Base-by-base conservation (phyloP, 202 grass and related monocot species). In the Setaria viridis region DNA sequence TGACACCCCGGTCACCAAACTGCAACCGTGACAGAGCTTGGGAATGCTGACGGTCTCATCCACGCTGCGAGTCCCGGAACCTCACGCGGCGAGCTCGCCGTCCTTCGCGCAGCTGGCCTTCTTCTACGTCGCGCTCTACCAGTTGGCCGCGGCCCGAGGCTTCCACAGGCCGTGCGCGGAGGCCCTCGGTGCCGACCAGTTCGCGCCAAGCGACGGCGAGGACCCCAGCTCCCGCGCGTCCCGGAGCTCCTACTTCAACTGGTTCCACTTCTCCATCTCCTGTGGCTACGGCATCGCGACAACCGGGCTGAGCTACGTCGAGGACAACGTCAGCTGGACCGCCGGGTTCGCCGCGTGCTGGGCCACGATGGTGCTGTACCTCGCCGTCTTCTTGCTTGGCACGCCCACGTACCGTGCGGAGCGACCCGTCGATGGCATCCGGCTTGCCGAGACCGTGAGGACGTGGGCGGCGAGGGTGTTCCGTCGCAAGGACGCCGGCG, bases 171-270 rank as follows among this genome's bases (percentile, higher is more conserved):
- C 86, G 9, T 89, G 83, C 60, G 30, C 58, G 3, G 78, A 88
- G 25, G 84, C 90, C 11, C 55, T 93, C n/a, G 93, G 88, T 6
- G 93, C 90, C 12, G 90, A 95, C 71, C 93, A 95, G 58, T 95
- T 93, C 66, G 45, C 72, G 76, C 4, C 77, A 59, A 85, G 60
- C 60, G 60, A 56, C 13, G 80, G 29, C 60, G 60, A 39, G 32
- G 39, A 35, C 17, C 41, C 79, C 3, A 15, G 51, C 46, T 63
- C 67, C 17, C 49, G 35, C 63, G 85, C 64, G 78, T 70, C 84
- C 48, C 79, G 88, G 62, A 91, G 91, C 88, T 95, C 91, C 29
- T 93, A 78, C 71, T 91, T 95, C 91, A 95, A 95, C 56, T 95
- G 93, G 93, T 74, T 88, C 86, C 85, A 91, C 72, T 95, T 95